Evolutionary conservation across 1,284 basidiomycete species (phyloP).

Genomic region (Sporisorium exsertum): DNA sequence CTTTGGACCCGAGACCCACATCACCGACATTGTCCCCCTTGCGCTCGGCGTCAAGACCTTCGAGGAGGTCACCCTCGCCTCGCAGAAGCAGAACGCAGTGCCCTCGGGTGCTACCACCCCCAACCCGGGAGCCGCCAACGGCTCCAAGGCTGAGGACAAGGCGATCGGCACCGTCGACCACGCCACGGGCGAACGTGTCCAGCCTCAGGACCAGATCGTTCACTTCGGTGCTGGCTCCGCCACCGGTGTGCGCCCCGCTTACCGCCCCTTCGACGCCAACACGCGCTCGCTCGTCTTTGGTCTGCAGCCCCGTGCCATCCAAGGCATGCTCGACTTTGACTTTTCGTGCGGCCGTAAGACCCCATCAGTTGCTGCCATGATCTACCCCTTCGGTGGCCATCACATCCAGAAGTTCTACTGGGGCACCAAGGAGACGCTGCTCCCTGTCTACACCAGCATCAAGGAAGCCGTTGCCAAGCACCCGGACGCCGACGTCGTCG

Average conservation of each 20-base stretch:
- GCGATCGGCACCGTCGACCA: constrained; percentile 81
- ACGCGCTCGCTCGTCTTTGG: constrained; percentile 98
- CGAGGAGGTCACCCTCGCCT: constrained; percentile 67
- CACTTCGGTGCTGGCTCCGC: constrained; percentile 75
- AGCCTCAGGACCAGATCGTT: constrained; percentile 86
- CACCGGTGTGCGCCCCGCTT: constrained; percentile 56
- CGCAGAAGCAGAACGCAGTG: constrained; percentile 70
- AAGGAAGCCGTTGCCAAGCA: constrained; percentile 94
- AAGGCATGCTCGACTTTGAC: constrained; percentile 99
- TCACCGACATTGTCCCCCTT: constrained; percentile 97
- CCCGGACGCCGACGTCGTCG: constrained; percentile 94
- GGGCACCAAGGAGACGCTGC: constrained; percentile 98
- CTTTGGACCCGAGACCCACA: constrained; percentile 97
- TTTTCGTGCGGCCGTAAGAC: constrained; percentile 92
- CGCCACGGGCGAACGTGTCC: constrained; percentile 78
- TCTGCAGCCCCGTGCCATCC: constrained; percentile 98
- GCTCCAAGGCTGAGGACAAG: constrained; percentile 61
- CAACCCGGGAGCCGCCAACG: constrained; percentile 42
- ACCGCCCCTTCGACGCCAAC: constrained; percentile 77
- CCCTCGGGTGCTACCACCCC: constrained; percentile 60
- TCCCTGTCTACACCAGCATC: constrained; percentile 95
- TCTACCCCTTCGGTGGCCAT: constrained; percentile 99
- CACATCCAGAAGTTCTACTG: constrained; percentile 99
- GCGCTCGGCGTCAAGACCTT: constrained; percentile 80
- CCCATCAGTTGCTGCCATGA: constrained; percentile 99